Base-by-base conservation (phyloP, 129 eudicot genomes). In the Ambrosia trifida region DNA sequence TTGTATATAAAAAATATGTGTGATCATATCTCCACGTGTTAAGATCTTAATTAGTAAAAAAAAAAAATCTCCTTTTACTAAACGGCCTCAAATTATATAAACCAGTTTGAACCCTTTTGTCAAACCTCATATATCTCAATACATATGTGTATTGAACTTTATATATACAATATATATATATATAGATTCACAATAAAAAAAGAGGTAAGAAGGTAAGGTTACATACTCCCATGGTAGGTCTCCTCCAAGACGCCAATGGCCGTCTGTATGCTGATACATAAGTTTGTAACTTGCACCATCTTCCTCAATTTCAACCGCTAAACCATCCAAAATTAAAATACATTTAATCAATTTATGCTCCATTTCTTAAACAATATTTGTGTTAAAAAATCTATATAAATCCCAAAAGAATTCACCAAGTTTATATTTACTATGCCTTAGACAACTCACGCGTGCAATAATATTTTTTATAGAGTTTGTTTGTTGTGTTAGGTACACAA, bases 171-270 rank as follows among this genome's bases (percentile, higher is more conserved):
- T n/a, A n/a, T n/a, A n/a, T n/a, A n/a, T 24, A 24, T 24, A 24
- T 24, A 24, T 24, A 24, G 28, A 24, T 24, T 24, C 28, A 24
- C 28, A 24, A 24, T 24, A 0, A 24, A 24, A 24, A 24, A 24
- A 24, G n/a, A 24, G 28, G 28, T 24, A 24, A 24, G 5, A 54
- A 45, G 46, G 5, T 45, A 74, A 76, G 31, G 50, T 4, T 77
- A 61, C 81, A 50, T 77, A 77, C 81, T 77, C 76, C 81, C 81
- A 77, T 69, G 81, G 81, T 61, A 77, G 58, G 70, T 77, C 66
- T 77, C 76, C 71, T 17, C 76, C 81, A 38, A 69, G 81, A 60
- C 47, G 71, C 81, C 81, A 77, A 40, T 69, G 65, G 18, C 81
- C 81, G 50, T 77, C 81, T 61, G 54, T 70, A 53, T 77, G 64